These are phyloP conservation scores for Setomelanomma holmii DNA, from an alignment of 2,329 filamentous ascomycete species.

Conservation along the genomic window DNA sequence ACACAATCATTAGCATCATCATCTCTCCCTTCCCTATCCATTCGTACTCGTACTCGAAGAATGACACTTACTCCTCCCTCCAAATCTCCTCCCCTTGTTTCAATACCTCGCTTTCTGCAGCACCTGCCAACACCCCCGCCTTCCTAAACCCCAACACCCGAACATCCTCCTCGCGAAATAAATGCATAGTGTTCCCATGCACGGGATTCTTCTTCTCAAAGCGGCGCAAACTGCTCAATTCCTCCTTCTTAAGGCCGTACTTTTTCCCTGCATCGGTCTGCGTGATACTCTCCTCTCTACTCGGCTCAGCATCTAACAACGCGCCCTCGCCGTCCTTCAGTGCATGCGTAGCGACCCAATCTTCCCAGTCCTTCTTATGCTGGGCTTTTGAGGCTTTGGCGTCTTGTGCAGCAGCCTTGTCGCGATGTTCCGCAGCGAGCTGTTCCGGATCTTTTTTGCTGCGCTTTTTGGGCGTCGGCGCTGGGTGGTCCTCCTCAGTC, in stretches of 20 bases:
- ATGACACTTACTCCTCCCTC: constrained; percentile 7
- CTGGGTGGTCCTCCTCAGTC: not conserved
- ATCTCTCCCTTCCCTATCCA: not conserved
- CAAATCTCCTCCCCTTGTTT: constrained; percentile 12
- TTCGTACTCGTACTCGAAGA: not conserved
- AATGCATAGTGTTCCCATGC: constrained; percentile 13
- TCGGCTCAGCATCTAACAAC: constrained; percentile 10
- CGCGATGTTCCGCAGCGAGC: not conserved
- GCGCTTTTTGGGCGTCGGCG: constrained; percentile 8
- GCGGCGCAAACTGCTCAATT: constrained; percentile 6
- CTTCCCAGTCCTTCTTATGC: constrained; percentile 11
- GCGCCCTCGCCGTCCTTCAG: not conserved
- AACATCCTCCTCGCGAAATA: constrained; percentile 16
- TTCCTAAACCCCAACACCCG: constrained; percentile 14
- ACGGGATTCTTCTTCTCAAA: constrained; percentile 15
- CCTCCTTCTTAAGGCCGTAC: constrained; percentile 21
- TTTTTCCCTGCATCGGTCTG: constrained; percentile 18
- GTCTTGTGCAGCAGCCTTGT: constrained; percentile 1
- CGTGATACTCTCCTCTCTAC: constrained; percentile 12
- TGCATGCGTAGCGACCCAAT: not conserved
- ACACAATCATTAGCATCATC: not conserved
- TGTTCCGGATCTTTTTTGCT: constrained; percentile 10
- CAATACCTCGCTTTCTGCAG: not conserved
- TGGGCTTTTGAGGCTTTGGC: constrained; percentile 7
- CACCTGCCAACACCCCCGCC: constrained; percentile 8